Evolutionary conservation across 768 basidiomycete genomes (phyloP), one percentile per base, ranked within the genome.

Genomic region (Panaeolus papilionaceus): DNA sequence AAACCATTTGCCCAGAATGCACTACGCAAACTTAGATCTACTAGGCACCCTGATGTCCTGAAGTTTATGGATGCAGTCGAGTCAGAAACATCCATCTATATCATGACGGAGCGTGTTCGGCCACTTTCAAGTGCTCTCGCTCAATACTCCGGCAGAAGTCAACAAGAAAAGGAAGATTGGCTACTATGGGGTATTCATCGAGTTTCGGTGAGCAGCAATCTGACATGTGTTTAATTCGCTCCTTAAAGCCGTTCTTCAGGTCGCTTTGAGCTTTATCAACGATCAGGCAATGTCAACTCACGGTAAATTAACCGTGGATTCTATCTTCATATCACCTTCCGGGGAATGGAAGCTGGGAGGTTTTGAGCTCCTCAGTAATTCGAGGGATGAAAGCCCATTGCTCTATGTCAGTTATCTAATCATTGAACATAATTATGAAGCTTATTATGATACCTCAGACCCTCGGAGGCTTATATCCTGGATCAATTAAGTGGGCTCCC

Each of bases 311-410:
- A 82, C 88, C 67, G 76, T 86, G n/a, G 84, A 86, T 66, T 89
- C 93, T 1, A 87, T 98, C 67, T 98, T 98, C 75, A 88, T 98
- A 63, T 95, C 97, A 0, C 90, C 92, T 0, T 93, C 95, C 0
- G 94, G 97, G 5, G 98, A 99, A 81, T 99, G 97, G 98, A 94
- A 94, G 74, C 81, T 99, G 8, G 96, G 94, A 20, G 97, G 97
- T 0, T 96, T 99, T 74, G 98, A 99, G 73, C 79, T 97, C 0
- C 77, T 98, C 69, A 95, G 94, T 72, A 93, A 86, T 71, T 85
- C 91, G 9, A 92, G 89, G 71, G 96, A 98, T 64, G 89, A 93
- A 14, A 77, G 83, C 54, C 87, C 92, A 38, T 86, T 93, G 16
- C 81, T 96, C 74, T 97, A 93, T 83, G 95, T 96, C 80, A 78